phyloP scores from a whole-genome alignment of 2,329 filamentous ascomycete genomes.

The Coleophoma cylindrospora region DNA sequence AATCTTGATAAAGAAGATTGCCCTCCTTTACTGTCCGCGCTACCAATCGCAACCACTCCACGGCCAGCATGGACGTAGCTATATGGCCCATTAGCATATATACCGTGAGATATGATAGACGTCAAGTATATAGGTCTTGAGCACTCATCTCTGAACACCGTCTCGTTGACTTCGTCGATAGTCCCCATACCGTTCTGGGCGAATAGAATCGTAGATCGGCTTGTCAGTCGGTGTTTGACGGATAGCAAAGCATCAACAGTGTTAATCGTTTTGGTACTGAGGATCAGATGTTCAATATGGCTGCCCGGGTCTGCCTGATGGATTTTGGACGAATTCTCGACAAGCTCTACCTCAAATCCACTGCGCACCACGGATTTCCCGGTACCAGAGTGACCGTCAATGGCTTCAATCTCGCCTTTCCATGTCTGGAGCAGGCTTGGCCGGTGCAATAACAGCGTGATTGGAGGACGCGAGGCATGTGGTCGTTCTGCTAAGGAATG shows the following conservation, averaged over 20 bases:
- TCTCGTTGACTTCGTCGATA: slow-evolving; percentile 51
- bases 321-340: neutral
- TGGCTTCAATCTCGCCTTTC: slow-evolving; percentile 16
- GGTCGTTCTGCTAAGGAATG: slow-evolving; percentile 54
- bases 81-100: slow-evolving; percentile 45
- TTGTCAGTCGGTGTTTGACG: slow-evolving; percentile 57
- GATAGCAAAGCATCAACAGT: slow-evolving; percentile 57
- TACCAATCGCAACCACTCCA: slow-evolving; percentile 42
- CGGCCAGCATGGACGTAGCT: slow-evolving; percentile 46
- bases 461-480: slow-evolving; percentile 52
- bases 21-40: slow-evolving; percentile 29
- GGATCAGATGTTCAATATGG: slow-evolving; percentile 66
- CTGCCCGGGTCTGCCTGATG: slow-evolving; percentile 2
- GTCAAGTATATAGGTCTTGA: slow-evolving; percentile 67
- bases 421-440: slow-evolving; percentile 43
- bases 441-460: slow-evolving; percentile 78
- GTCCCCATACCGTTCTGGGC: slow-evolving; percentile 84
- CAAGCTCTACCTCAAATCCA: slow-evolving; percentile 14
- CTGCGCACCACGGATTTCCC: slow-evolving; percentile 13
- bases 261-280: slow-evolving; percentile 69
- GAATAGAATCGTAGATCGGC: slow-evolving; percentile 70
- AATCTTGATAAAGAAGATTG: slow-evolving; percentile 3
- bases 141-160: slow-evolving; percentile 51
- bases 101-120: slow-evolving; percentile 56
- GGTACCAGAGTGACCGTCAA: slow-evolving; percentile 10